These are phyloP conservation scores for Saccharum hybrid DNA, from an alignment of 202 grass and related monocot genomes.

Conservation along the genomic window DNA sequence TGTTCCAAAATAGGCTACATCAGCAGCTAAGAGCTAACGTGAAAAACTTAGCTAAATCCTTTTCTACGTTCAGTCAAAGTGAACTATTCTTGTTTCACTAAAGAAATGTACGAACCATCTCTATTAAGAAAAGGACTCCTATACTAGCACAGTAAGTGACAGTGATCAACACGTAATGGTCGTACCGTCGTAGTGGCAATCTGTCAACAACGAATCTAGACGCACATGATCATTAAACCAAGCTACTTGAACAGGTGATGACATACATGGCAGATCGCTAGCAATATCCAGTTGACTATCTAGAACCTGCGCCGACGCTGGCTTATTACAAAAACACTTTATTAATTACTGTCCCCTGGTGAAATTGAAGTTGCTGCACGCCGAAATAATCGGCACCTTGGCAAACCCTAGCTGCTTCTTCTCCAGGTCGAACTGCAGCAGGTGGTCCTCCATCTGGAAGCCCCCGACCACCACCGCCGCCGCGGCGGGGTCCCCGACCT, in stretches of 20 bases:
- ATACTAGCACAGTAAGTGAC: too few relatives aligned
- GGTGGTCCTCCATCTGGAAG: conserved; percentile 65
- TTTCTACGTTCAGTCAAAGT: too few relatives aligned
- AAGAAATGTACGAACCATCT: too few relatives aligned
- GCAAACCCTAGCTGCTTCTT: conserved; percentile 45
- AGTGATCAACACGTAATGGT: too few relatives aligned
- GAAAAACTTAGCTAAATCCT: too few relatives aligned
- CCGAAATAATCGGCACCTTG: not conserved
- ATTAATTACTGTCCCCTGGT: not conserved
- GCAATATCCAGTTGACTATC: not conserved
- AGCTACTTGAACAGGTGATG: not conserved
- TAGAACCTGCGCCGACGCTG: not conserved
- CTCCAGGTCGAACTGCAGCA: conserved; percentile 58
- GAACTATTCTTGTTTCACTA: too few relatives aligned
- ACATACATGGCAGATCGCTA: not conserved
- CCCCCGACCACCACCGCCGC: conserved; percentile 52
- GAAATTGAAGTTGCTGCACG: conserved; percentile 38
- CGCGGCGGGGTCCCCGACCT: not conserved
- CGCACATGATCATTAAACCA: conserved; percentile 9
- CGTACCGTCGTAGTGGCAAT: too few relatives aligned
- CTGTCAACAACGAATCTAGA: too few relatives aligned
- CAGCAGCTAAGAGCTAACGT: too few relatives aligned
- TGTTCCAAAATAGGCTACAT: too few relatives aligned
- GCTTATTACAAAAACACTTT: not conserved
- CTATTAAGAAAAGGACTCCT: too few relatives aligned